phyloP scores from a whole-genome alignment of 768 basidiomycete genomes.

The Leccinum arenicola region DNA sequence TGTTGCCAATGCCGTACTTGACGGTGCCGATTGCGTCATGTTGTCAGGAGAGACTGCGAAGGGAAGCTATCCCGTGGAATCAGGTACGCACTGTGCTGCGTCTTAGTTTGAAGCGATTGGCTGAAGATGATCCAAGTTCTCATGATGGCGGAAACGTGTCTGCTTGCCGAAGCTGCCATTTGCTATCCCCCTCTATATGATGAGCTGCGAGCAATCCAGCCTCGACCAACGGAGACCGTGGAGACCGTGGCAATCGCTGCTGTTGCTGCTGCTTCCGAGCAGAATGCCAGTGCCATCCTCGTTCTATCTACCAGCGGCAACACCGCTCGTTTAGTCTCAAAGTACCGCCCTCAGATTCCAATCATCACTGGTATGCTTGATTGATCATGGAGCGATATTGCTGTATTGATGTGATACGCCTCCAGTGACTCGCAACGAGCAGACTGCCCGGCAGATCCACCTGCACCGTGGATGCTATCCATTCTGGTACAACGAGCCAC shows the following conservation, averaged over 20 bases:
- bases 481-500: conserved; percentile 94
- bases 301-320: conserved; percentile 97
- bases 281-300: conserved; percentile 91
- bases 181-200: conserved; percentile 95
- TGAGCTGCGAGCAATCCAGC: conserved; percentile 74
- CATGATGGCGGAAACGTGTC: conserved; percentile 99
- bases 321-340: conserved; percentile 93
- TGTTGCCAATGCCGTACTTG: conserved; percentile 98
- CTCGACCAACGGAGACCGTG: conserved; percentile 87
- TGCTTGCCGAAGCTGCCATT: conserved; percentile 93
- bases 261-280: conserved; percentile 93
- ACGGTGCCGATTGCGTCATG: conserved; percentile 99
- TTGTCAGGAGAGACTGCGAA: conserved; percentile 99
- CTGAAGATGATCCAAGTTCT: conserved; percentile 53
- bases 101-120: not conserved
- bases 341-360: conserved; percentile 90
- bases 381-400: not conserved
- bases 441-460: conserved; percentile 95
- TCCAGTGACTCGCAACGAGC: conserved; percentile 90
- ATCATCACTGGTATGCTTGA: conserved; percentile 81
- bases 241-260: conserved; percentile 97
- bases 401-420: conserved; percentile 5
- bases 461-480: conserved; percentile 96
- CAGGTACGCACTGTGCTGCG: conserved; percentile 51
- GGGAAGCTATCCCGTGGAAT: conserved; percentile 93